These are phyloP conservation scores for Talaromyces funiculosus DNA, from an alignment of 2,329 filamentous ascomycete species.

Conservation along the genomic window DNA sequence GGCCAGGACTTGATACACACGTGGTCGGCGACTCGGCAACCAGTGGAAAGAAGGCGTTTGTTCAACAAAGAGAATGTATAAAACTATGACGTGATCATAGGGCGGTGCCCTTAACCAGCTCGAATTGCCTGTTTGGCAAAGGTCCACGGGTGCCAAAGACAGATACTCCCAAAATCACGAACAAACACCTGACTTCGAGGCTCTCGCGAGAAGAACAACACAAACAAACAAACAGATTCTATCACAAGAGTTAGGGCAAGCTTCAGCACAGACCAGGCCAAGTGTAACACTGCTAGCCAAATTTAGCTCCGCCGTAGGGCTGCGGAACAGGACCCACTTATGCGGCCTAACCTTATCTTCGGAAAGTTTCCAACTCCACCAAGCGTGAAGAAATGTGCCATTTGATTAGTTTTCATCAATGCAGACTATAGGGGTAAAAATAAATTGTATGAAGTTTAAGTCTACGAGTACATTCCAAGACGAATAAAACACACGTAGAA, in stretches of 20 bases:
- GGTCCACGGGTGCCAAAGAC: not conserved
- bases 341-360: not conserved
- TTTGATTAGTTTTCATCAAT: not conserved
- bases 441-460: not conserved
- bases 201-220: too few relatives aligned
- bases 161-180: not conserved
- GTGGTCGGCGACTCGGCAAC: not conserved
- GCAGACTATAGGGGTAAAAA: not conserved
- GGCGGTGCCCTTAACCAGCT: not conserved
- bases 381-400: not conserved
- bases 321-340: not conserved
- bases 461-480: not conserved
- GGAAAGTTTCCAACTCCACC: not conserved
- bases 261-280: not conserved
- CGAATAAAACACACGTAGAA: not conserved
- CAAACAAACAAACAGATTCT: too few relatives aligned
- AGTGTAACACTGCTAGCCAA: not conserved
- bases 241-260: not conserved
- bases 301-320: constrained; percentile 3
- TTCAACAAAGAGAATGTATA: not conserved
- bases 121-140: not conserved
- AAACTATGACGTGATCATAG: not conserved
- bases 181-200: too few relatives aligned
- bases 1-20: not conserved
- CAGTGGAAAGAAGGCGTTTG: not conserved